phyloP scores from a whole-genome alignment of 2,329 filamentous ascomycete species.

The Sporothrix variecibatus region DNA sequence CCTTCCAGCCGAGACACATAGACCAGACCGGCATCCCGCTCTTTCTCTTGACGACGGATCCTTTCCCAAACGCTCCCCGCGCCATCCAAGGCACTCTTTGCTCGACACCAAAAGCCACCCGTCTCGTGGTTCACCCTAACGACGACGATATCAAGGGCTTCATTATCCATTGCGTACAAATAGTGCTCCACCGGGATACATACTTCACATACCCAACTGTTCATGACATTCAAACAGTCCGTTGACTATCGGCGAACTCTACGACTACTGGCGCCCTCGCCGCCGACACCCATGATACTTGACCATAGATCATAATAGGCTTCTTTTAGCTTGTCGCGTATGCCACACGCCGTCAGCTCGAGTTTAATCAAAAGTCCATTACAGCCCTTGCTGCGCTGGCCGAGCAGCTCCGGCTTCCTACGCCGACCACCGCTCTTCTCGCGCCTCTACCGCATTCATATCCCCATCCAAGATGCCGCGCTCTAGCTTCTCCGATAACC shows the following conservation, averaged over 20 bases:
- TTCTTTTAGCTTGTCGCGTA: background rate
- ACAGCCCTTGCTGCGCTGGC: conserved; percentile 7
- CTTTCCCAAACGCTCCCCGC: background rate
- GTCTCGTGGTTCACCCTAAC: background rate
- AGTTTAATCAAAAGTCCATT: background rate
- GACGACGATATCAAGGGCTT: background rate
- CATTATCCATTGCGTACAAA: background rate
- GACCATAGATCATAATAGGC: too few species aligned
- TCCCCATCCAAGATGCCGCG: conserved; percentile 40
- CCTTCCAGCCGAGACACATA: background rate
- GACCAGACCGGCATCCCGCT: background rate
- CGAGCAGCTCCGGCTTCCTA: conserved; percentile 11
- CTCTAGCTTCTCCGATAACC: conserved; percentile 50
- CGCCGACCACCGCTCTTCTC: background rate
- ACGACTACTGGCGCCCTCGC: background rate
- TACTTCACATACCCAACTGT: too few species aligned
- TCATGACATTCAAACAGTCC: background rate
- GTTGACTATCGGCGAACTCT: background rate
- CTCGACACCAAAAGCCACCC: background rate
- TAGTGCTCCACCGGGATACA: background rate
- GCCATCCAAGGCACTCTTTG: background rate
- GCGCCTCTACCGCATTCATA: background rate
- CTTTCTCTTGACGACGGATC: background rate
- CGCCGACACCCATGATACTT: background rate
- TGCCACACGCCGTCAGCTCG: too few species aligned